A percentile compares a stretch with the other conserved stretches of the same genome.
Evolutionary conservation across 202 grass and related monocot species (phyloP).

Genomic region (Brachypodium distachyon): DNA sequence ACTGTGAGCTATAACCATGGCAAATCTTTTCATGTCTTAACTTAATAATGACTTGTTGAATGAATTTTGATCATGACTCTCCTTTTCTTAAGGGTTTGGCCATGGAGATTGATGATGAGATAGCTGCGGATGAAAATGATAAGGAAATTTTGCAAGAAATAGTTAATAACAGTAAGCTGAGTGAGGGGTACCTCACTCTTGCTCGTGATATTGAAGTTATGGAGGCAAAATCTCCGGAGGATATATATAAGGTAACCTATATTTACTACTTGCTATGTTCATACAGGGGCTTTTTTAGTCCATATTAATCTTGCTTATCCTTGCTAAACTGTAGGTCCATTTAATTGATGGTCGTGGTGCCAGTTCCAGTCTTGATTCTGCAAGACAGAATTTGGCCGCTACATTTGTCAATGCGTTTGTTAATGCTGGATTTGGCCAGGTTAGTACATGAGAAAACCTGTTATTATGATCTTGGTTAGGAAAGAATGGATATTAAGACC

Average conservation of each 20-base stretch:
- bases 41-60: neutral
- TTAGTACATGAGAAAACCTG: constrained; percentile 26
- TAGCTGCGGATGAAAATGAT: constrained; percentile 81
- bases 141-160: constrained; percentile 86
- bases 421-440: constrained; percentile 98
- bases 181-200: constrained; percentile 88
- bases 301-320: neutral
- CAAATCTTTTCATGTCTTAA: neutral
- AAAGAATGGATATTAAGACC: constrained; percentile 10
- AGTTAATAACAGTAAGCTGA: constrained; percentile 83
- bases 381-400: constrained; percentile 90
- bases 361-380: constrained; percentile 95
- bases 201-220: constrained; percentile 98
- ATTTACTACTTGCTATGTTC: constrained; percentile 4
- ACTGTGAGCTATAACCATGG: neutral
- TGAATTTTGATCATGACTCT: neutral
- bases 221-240: constrained; percentile 97
- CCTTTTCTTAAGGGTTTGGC: constrained; percentile 57
- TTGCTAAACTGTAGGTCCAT: constrained; percentile 60
- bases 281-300: neutral
- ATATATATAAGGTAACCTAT: constrained; percentile 86
- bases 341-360: constrained; percentile 94
- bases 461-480: neutral
- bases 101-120: constrained; percentile 87
- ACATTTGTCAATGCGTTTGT: constrained; percentile 99